A percentile compares a stretch with the other conserved stretches of the same genome.
These are phyloP conservation scores for Pseudopithomyces chartarum DNA, from an alignment of 2,329 filamentous ascomycete genomes.

Conservation along the genomic window DNA sequence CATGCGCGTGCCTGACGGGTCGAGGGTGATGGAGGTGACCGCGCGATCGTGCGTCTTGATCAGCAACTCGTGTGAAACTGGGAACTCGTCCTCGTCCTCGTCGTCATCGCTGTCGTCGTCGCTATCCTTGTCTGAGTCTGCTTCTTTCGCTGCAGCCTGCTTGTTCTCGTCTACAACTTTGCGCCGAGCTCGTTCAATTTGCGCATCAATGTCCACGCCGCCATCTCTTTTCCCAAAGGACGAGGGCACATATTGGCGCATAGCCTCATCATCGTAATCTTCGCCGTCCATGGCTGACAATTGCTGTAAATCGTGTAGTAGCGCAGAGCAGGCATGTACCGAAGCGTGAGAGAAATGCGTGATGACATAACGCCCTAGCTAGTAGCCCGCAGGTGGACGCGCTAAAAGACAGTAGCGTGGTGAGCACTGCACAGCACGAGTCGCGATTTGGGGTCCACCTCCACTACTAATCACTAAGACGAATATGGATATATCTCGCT, in stretches of 20 bases:
- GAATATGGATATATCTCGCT: slow-evolving; percentile 4
- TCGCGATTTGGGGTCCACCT: not conserved
- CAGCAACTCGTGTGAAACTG: slow-evolving; percentile 89
- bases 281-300: slow-evolving; percentile 23
- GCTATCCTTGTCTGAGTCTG: slow-evolving; percentile 35
- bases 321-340: not conserved
- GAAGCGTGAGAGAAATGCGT: slow-evolving; percentile 1
- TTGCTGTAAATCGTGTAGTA: not conserved
- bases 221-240: slow-evolving; percentile 84
- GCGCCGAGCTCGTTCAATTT: slow-evolving; percentile 80
- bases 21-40: slow-evolving; percentile 81
- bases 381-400: not conserved
- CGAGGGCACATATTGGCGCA: slow-evolving; percentile 77
- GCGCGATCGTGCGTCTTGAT: slow-evolving; percentile 91
- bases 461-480: not conserved
- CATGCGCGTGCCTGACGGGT: slow-evolving; percentile 82
- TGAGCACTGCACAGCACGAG: too few species aligned
- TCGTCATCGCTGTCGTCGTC: slow-evolving; percentile 60
- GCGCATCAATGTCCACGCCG: slow-evolving; percentile 74
- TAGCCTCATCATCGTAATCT: slow-evolving; percentile 63
- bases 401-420: not conserved
- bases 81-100: slow-evolving; percentile 81
- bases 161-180: slow-evolving; percentile 48
- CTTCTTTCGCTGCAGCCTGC: slow-evolving; percentile 30
- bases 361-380: slow-evolving; percentile 2